Base-by-base conservation (phyloP, 495 filamentous ascomycete species). In the Daldinia decipiens region DNA sequence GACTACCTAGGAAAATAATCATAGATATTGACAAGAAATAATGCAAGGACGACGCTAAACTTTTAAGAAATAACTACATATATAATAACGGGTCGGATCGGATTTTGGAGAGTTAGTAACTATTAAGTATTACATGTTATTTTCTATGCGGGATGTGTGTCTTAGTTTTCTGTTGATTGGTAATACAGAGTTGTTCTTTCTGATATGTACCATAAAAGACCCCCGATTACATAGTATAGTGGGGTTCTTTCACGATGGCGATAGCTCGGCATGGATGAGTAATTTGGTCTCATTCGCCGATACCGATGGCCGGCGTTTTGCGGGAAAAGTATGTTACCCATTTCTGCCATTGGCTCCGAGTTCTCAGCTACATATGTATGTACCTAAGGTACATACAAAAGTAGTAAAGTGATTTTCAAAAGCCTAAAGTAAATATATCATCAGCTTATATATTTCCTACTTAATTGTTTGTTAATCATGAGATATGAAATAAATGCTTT, bases 81-180 rank as follows among this genome's bases (percentile, higher is more conserved):
- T 24, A 47, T 34, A 62, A 47, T 50, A 36, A 65, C 9, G 24
- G 53, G 21, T 51, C 13, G 29, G 31, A 2, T 19, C 54, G 62
- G 62, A 52, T 29, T 65, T 65, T 19, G 12, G 50, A 36, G 52
- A 40, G 36, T 56, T 68, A 19, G 38, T 51, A 32, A 12, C n/a
- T 58, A 27, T 45, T 24, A 52, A 27, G 17, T 40, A 17, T 40
- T 40, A 40, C 6, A 17, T 1, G 43, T 24, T 47, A 47, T 47
- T 24, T 24, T 47, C 43, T 47, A 47, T 12, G 43, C 17, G 43
- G 43, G 17, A 47, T 47, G 17, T 47, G 19, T 47, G 17, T n/a
- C 38, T 29, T 29, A 3, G 40, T 3, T 21, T 24, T 24, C 4
- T 21, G 43, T 62, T 58, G 21, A 36, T 43, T 29, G 54, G 54